Base-by-base conservation (phyloP, 495 filamentous ascomycete genomes). In the Annulohypoxylon maeteangense region DNA sequence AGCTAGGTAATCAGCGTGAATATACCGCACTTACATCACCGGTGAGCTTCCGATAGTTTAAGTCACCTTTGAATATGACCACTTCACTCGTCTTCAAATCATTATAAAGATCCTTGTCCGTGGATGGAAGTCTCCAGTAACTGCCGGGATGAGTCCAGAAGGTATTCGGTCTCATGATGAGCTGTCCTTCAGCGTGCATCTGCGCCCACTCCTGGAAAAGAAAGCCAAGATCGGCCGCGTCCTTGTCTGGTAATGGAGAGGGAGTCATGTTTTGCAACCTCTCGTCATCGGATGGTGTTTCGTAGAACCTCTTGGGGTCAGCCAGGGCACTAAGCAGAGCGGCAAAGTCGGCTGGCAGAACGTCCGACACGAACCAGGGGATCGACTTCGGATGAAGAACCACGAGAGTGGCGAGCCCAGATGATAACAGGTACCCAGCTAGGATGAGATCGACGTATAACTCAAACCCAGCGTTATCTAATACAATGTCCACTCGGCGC, bases 331-430 rank as follows among this genome's bases (percentile, higher is more conserved):
- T 87, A 20, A 98, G 87, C 4, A 99, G 86, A 57, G 91, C 88
- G 0, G 83, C 85, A 70, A 99, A 97, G 75, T 99, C 95, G 23
- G 80, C 85, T 0, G 94, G 93, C 10, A 97, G 79, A 11, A 98
- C 95, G 72, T 99, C 95, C 0, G 93, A 97, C 48, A 99, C 95
- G 71, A 98, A 99, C 95, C 95, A 99, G 0, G 95, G 95, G 56
- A 98, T 91, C 34, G 88, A 87, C 80, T 99, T 99, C 4, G 95
- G 93, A 76, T 97, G 93, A 7, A 99, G 87, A n/a, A 97, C 89
- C 12, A 98, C 84, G 5, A 86, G 88, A 0, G 94, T 97, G 0
- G 95, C 95, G 16, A 99, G 85, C 0, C 90, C 91, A 3, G 92
- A 80, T 0, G 90, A 88, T 6, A 99, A 83, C 3, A 99, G 84